Evolutionary conservation across 306 rosid genomes (phyloP), one percentile per base, ranked within the genome.

Genomic region (Cicer arietinum): DNA sequence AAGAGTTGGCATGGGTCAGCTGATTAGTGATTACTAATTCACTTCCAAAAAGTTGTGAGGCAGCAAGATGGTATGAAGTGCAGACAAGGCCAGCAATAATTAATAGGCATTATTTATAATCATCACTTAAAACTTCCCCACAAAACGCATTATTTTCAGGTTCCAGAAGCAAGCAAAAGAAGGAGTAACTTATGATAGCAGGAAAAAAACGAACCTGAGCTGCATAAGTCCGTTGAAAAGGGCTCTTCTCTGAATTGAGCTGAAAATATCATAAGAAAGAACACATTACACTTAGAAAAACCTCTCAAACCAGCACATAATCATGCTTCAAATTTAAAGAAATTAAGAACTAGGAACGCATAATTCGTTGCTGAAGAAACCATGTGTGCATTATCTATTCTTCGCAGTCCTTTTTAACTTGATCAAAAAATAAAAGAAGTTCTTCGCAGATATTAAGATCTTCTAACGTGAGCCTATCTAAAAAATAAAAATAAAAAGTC

Each of bases 241-340:
- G 99, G 88, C 99, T 95, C 84, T 95, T 95, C 46, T 95, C 99
- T 7, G 90, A 43, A 82, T 95, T 95, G 76, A 95, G 97, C 99
- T 95, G 98, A 72, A 87, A 83, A 65, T 40, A 82, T 79, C 68
- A 70, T 14, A 17, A 20, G n/a, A 39, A 35, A 63, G 9, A 83
- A 80, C 60, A 71, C 69, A 68, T 78, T 63, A 77, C 0, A 20
- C 17, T 73, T 54, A 66, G 13, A 66, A n/a, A 43, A 9, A 70
- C 62, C 22, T 46, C 64, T 67, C 67, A 67, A 76, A 16, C 68
- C 40, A 73, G 48, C 75, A 67, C 45, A 46, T 41, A 61, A 52
- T 6, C 30, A 2, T 17, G 72, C 70, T 68, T 74, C 18, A 41
- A 41, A 48, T 48, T 45, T n/a, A 52, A n/a, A 66, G 16, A 62